Evolutionary conservation across 148 eudicot species (phyloP).

Genomic region (Cornus kousa): DNA sequence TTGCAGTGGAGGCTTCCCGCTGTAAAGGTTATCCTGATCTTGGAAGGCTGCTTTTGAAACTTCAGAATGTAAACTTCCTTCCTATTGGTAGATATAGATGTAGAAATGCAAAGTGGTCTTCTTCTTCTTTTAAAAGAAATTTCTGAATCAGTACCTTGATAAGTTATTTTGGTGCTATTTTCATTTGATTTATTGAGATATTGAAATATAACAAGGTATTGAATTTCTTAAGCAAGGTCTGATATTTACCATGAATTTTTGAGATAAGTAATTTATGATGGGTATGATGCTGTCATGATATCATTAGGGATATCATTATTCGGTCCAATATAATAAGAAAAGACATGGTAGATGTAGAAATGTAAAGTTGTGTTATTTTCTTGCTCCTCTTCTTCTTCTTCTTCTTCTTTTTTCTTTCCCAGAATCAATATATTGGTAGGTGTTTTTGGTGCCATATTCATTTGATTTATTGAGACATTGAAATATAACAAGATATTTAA

Average conservation of each 20-base stretch:
- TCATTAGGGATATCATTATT: neutral
- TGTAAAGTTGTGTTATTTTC: slow-evolving; percentile 5
- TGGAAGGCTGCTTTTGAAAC: slow-evolving; percentile 85
- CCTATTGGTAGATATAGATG: slow-evolving; percentile 15
- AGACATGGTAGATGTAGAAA: too few species aligned
- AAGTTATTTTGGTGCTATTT: too few species aligned
- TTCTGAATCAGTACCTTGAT: too few species aligned
- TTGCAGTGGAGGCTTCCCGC: slow-evolving; percentile 74
- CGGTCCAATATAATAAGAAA: too few species aligned
- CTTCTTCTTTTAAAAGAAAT: neutral
- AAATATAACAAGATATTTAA: neutral
- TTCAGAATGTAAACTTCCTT: slow-evolving; percentile 64
- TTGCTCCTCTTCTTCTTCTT: neutral
- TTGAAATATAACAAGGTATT: neutral
- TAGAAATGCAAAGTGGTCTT: slow-evolving; percentile 9
- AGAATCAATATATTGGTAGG: neutral
- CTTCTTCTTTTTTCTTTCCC: neutral
- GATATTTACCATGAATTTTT: neutral
- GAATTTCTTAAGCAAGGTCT: neutral
- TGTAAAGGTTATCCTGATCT: slow-evolving; percentile 84
- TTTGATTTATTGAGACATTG: neutral
- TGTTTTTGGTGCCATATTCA: neutral
- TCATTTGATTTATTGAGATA: neutral
- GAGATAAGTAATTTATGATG: neutral
- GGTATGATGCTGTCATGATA: neutral